phyloP scores from a whole-genome alignment of 495 filamentous ascomycete species.

The Daldinia concentrica region DNA sequence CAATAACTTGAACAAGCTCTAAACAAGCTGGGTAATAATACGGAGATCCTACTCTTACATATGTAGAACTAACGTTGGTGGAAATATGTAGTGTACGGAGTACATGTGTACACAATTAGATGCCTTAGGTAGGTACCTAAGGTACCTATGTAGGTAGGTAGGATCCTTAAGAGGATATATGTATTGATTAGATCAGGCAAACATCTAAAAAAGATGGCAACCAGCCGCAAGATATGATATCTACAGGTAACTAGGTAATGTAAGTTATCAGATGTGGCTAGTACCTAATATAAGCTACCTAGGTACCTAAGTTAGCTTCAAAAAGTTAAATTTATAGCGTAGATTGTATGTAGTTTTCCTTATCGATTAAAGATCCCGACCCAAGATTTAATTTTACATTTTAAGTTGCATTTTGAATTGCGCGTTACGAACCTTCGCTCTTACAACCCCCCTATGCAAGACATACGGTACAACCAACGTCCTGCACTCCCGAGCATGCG shows the following conservation, averaged over 20 bases:
- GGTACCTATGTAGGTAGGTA: no score
- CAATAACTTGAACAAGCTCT: background rate
- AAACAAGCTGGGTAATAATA: background rate
- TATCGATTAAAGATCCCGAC: slow-evolving; percentile 7
- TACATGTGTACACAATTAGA: background rate
- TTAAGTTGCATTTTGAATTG: slow-evolving; percentile 6
- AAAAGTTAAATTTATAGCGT: background rate
- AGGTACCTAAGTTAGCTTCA: no score
- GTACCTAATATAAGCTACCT: background rate
- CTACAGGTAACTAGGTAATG: no score
- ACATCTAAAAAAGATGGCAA: no score
- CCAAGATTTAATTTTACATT: no score
- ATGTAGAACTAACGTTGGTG: background rate
- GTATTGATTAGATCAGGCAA: no score
- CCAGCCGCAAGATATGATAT: no score
- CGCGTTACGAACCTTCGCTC: background rate
- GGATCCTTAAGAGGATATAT: no score
- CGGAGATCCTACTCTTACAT: background rate
- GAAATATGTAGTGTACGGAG: background rate
- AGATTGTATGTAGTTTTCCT: background rate
- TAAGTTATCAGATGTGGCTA: background rate
- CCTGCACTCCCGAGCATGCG: slow-evolving; percentile 16
- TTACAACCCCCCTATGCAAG: slow-evolving; percentile 4
- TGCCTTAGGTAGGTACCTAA: no score
- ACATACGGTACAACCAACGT: slow-evolving; percentile 3